Conservation (phyloP, 2,329 filamentous ascomycete species). For the Fusarium subtropicale region DNA sequence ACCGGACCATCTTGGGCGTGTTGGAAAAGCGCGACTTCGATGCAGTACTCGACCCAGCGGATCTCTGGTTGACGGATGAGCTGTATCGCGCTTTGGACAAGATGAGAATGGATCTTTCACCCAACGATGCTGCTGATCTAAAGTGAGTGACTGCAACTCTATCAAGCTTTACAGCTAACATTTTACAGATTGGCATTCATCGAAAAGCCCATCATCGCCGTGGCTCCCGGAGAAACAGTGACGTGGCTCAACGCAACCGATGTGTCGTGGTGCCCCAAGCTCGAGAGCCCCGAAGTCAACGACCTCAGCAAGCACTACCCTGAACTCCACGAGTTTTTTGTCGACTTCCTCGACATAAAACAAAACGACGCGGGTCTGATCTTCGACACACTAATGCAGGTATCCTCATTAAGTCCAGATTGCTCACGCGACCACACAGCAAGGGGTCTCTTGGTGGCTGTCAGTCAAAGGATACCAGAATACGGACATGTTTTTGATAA, state of each 20-base stretch:
- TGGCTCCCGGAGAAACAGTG: slow-evolving; percentile 30
- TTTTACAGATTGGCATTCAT: slow-evolving; percentile 16
- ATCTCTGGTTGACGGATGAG: slow-evolving; percentile 35
- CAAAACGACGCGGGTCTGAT: slow-evolving; percentile 33
- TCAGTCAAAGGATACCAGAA: slow-evolving; percentile 34
- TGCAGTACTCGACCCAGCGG: slow-evolving; percentile 33
- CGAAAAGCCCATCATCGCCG: slow-evolving; percentile 21
- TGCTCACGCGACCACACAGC: slow-evolving; percentile 33
- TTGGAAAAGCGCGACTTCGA: slow-evolving; percentile 38
- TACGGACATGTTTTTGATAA: slow-evolving; percentile 37
- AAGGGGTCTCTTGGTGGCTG: slow-evolving; percentile 29
- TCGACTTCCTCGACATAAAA: slow-evolving; percentile 33
- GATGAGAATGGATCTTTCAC: slow-evolving; percentile 31
- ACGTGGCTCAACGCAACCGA: slow-evolving; percentile 31
- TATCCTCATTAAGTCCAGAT: slow-evolving; percentile 24
- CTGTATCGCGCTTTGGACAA: slow-evolving; percentile 38
- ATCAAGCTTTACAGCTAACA: not conserved
- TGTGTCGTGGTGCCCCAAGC: slow-evolving; percentile 39
- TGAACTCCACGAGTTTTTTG: slow-evolving; percentile 40
- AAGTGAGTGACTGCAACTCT: slow-evolving; percentile 9
- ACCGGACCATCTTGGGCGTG: slow-evolving; percentile 28
- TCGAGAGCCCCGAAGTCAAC: slow-evolving; percentile 32
- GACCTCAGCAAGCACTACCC: slow-evolving; percentile 40
- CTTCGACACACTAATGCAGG: slow-evolving; percentile 36
- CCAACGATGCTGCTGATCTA: slow-evolving; percentile 27